Evolutionary conservation across 257 asterid genomes (phyloP).

Genomic region (Ophiorrhiza pumila): DNA sequence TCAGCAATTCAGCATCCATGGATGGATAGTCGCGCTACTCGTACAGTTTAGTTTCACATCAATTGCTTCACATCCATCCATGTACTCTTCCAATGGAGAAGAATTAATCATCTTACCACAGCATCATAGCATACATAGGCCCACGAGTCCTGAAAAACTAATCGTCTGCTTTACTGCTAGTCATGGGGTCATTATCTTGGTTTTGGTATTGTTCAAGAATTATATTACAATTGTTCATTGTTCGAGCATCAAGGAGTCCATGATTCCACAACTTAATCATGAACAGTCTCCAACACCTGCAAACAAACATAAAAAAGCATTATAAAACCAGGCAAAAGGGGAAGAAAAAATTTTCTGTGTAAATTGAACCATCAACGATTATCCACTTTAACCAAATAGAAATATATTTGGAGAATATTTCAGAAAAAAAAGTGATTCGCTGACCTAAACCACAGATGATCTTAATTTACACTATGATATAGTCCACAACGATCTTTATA

Average conservation of each 20-base stretch:
- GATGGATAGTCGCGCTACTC: background rate
- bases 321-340: background rate
- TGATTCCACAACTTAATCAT: conserved; percentile 94
- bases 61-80: background rate
- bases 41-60: background rate
- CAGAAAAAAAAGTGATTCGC: background rate
- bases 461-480: background rate
- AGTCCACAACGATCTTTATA: too few species aligned
- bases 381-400: background rate
- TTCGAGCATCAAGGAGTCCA: conserved; percentile 82
- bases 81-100: background rate
- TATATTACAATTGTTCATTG: conserved; percentile 68
- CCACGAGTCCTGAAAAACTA: background rate
- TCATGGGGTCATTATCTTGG: conserved; percentile 35
- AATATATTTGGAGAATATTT: background rate
- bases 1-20: background rate
- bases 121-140: background rate
- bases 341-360: background rate
- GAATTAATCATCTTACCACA: background rate
- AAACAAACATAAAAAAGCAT: conserved; percentile 4
- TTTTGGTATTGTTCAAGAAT: conserved; percentile 49
- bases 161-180: conserved; percentile 13
- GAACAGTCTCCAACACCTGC: conserved; percentile 94
- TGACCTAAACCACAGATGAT: background rate
- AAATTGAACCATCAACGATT: background rate